Evolutionary conservation across 805 yeast species (phyloP), one percentile per base, ranked within the genome.

Genomic region (Saccharomycopsis fermentans): DNA sequence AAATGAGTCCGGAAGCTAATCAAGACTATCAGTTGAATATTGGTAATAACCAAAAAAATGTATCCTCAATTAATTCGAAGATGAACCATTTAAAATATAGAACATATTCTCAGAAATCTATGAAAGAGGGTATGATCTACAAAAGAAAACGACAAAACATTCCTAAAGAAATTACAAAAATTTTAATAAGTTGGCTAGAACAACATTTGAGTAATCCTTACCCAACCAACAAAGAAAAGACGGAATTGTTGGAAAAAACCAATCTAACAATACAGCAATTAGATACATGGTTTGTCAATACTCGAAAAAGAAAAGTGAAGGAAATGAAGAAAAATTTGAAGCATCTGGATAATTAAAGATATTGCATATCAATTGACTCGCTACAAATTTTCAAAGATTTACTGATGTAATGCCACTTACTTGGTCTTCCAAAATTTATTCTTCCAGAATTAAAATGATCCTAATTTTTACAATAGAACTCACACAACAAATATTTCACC

Each of bases 201-300:
- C 80, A 80, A 36, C 90, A 88, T 68, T 73, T 87, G 65, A 81
- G 83, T 62, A 87, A 87, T 66, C 96, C 96, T 9, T 88, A 88
- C 68, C 96, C 96, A 3, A 85, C 87, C 55, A 86, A 84, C 56
- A 80, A 81, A 53, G 96, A 88, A 66, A 88, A 89, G 73, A 77
- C 79, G 61, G 81, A 81, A 66, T 74, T 88, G 59, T 79, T 86
- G 77, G 74, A 76, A 64, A 77, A 79, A 67, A 88, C 96, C 0
- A 92, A 92, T 0, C 76, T 88, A 67, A 86, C 88, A 62, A 82
- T 84, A 70, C 89, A 86, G 61, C 96, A 88, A 70, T 76, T 88
- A 60, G 80, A 87, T 63, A 89, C 89, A 67, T 88, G 96, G 96
- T 88, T 88, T 66, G 88, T 88, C 66, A 88, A 88, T 68, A 95